Conservation (phyloP, 2,329 filamentous ascomycete genomes). For the Trichoderma hamatum region DNA sequence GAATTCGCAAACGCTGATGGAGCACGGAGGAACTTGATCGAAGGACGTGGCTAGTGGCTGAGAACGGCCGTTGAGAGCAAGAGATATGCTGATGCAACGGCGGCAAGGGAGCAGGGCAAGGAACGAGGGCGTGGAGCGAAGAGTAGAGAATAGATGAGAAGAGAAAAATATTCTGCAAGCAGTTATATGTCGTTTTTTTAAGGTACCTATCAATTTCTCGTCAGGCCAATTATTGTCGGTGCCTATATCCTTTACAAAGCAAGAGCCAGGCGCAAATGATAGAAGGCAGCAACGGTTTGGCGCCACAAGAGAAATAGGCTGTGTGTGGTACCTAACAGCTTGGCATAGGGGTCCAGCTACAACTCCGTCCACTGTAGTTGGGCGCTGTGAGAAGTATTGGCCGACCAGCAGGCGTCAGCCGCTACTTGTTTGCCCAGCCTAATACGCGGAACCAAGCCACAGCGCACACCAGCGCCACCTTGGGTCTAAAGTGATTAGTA, state of each 20-base stretch:
- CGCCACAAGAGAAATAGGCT: not conserved
- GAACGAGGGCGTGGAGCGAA: not conserved
- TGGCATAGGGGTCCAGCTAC: not conserved
- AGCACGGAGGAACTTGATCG: slow-evolving; percentile 3
- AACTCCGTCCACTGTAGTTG: not conserved
- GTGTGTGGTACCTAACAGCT: not conserved
- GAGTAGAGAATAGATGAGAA: not conserved
- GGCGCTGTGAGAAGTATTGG: not conserved
- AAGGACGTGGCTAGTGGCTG: slow-evolving; percentile 12
- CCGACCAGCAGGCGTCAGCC: not conserved
- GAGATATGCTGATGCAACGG: not conserved
- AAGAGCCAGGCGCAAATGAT: not conserved
- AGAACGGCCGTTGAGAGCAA: not conserved
- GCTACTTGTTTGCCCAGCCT: not conserved
- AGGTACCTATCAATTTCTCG: not conserved
- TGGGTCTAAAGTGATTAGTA: not conserved
- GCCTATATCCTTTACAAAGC: not conserved
- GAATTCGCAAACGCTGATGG: not conserved
- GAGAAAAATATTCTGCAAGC: not conserved
- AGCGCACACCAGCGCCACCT: not conserved
- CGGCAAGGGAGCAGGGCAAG: not conserved
- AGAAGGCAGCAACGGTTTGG: not conserved
- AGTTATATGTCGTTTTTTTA: not conserved
- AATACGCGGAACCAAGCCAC: not conserved
- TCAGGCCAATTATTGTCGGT: slow-evolving; percentile 9